Evolutionary conservation across 768 basidiomycete genomes (phyloP), one percentile per base, ranked within the genome.

Genomic region (Xerocomellus chrysenteron): DNA sequence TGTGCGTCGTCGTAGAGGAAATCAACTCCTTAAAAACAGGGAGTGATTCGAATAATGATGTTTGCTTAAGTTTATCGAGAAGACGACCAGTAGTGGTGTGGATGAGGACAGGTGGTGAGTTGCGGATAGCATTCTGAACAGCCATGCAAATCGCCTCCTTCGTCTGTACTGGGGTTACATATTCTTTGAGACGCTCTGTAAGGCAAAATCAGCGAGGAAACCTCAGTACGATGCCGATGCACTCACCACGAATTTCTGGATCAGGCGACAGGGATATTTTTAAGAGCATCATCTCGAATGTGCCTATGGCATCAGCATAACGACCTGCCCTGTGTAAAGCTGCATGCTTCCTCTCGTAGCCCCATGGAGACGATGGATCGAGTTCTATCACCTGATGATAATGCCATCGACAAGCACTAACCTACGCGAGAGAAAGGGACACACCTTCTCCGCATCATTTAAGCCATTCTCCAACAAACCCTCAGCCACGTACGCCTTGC

Each of bases 31-130:
- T 21, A 21, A 21, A 21, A 21, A 21, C 21, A 21, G 21, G 21
- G 21, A 21, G 21, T 21, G 21, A 21, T 21, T 21, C 21, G 21
- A 21, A 21, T 2, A 21, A 21, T 21, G 21, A 19, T 1, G 45
- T 50, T 24, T 55, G 57, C 13, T 41, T 17, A 1, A 24, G 19
- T 47, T 51, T 54, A 47, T 52, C 16, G 26, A 30, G 5, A 17
- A 59, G 41, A 37, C 54, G 43, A 1, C 47, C 57, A 12, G 57
- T 37, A 0, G 4, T 19, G 10, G 47, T 60, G 35, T 60, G 46
- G 3, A 54, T 54, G 21, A 62, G 58, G 5, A 56, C 33, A 1
- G 21, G 55, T 2, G 54, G 58, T 0, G 35, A 59, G 9, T 56
- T 54, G 3, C 48, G 44, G 9, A 56, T 48, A 3, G 52, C 19